Evolutionary conservation across 2,329 filamentous ascomycete genomes (phyloP), one percentile per base, ranked within the genome.

Genomic region (Macrophomina pseudophaseolina): DNA sequence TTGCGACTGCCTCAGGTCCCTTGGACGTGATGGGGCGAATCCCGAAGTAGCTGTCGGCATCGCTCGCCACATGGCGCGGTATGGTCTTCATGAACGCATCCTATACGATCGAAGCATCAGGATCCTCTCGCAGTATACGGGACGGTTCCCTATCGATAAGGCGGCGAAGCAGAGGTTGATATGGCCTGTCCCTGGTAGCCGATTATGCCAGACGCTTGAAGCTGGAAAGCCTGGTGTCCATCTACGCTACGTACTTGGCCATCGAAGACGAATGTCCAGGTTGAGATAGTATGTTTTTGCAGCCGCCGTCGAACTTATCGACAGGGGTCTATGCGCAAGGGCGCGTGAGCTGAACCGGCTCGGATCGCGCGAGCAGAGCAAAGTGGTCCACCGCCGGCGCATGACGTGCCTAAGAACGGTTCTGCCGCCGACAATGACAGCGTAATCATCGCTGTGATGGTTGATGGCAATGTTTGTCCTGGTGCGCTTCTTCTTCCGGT

Each of bases 371-470:
- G n/a, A n/a, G n/a, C n/a, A 23, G 23, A 3, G 23, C 23, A 23
- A 3, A 23, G 23, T 23, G 23, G 23, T 23, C 23, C 23, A 23
- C 3, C 23, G 23, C 23, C 23, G 23, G 38, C 69, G 71, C 8
- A 72, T 67, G 32, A 68, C 66, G 7, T 67, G 64, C 7, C 66
- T 62, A 11, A 67, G 63, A 28, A 72, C 70, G 11, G 70, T 70
- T 66, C 71, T 70, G 11, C 70, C 71, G 12, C 49, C 49, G 33
- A 72, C 68, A 18, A 70, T 40, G 28, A 65, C 42, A 8, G 46
- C 42, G 40, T 71, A 72, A 5, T 68, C 46, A 9, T 62, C 23
- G 48, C 28, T 66, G n/a, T 38, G 66, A 12, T 54, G 66, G 53
- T 71, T 65, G 66, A 71, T 59, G 35, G 35, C 11, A 48, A 48